phyloP scores from a whole-genome alignment of 768 basidiomycete genomes.

The Inosperma sp. region DNA sequence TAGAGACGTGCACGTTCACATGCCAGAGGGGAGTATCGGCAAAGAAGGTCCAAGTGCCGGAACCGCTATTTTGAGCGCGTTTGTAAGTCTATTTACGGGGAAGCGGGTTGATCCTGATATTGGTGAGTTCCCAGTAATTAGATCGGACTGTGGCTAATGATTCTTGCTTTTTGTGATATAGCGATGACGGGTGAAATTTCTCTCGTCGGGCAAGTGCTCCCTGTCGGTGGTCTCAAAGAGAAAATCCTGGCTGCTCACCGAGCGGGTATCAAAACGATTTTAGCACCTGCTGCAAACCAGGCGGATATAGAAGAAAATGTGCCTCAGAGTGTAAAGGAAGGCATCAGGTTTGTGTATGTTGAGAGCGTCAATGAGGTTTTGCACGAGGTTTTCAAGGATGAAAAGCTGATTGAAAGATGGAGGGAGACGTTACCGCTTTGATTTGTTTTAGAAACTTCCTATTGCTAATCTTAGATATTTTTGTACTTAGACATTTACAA shows the following conservation, averaged over 20 bases:
- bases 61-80: conserved; percentile 86
- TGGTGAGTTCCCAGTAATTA: conserved; percentile 45
- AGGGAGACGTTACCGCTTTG: conserved; percentile 30
- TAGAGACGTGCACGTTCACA: conserved; percentile 90
- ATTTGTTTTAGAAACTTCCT: too few relatives aligned
- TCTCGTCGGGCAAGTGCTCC: conserved; percentile 90
- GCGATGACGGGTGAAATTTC: conserved; percentile 99
- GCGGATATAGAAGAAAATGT: conserved; percentile 98
- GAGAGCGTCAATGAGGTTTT: conserved; percentile 90
- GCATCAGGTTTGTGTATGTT: conserved; percentile 93
- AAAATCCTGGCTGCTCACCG: conserved; percentile 97
- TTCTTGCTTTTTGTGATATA: conserved; percentile 23
- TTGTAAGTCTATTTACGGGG: conserved; percentile 88
- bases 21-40: conserved; percentile 91
- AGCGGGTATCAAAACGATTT: conserved; percentile 89
- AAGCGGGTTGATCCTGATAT: conserved; percentile 82
- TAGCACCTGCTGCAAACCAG: conserved; percentile 83
- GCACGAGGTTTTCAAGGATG: conserved; percentile 75
- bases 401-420: conserved; percentile 56
- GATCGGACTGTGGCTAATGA: not conserved
- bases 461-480: too few relatives aligned
- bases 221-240: conserved; percentile 94
- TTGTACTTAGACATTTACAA: too few relatives aligned
- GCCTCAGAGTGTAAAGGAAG: conserved; percentile 90
- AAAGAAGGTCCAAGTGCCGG: conserved; percentile 98